phyloP scores from a whole-genome alignment of 306 rosid species.

The Prunus persica region Prunus_persica_NCBIv2 NC_034016.1:10425001-10425500 shows the following conservation, averaged over 20 bases:
- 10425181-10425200: constrained; percentile 47
- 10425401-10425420: too few species aligned
- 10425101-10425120: constrained; percentile 34
- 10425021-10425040: neutral
- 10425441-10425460: neutral
- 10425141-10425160: constrained; percentile 35
- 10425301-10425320: constrained; percentile 55
- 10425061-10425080: neutral
- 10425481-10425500: neutral
- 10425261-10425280: constrained; percentile 27
- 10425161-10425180: constrained; percentile 53
- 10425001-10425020: neutral
- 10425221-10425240: constrained; percentile 22
- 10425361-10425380: neutral
- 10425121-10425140: constrained; percentile 24
- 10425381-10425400: neutral
- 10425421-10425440: too few species aligned
- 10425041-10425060: neutral
- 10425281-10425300: constrained; percentile 50
- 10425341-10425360: constrained; percentile 50
- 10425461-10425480: neutral
- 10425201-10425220: constrained; percentile 32
- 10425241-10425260: constrained; percentile 34
- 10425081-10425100: constrained; percentile 34
- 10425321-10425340: constrained; percentile 55